Evolutionary conservation across 2,329 filamentous ascomycete species (phyloP), one percentile per base, ranked within the genome.

Genomic region (Ceratocystis destructans): DNA sequence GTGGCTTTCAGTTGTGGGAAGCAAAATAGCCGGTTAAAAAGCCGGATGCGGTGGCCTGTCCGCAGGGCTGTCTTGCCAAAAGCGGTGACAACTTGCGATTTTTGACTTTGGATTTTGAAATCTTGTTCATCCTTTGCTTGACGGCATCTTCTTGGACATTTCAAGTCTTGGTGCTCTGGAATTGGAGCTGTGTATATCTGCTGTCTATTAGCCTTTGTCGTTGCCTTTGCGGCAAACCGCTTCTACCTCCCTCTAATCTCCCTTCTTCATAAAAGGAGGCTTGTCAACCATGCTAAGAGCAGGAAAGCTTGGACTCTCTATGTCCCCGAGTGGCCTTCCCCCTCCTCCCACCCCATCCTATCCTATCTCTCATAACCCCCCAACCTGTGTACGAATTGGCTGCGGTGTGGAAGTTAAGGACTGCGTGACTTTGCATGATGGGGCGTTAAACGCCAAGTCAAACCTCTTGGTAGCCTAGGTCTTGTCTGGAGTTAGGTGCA

Each of bases 211-310:
- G 17, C n/a, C n/a, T 31, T n/a, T 5, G 22, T 37, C 20, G 25
- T 22, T n/a, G 6, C 59, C 20, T 22, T 28, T 8, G 31, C 7
- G 37, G 17, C 2, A 44, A 22, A 62, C 59, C n/a, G 10, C 46
- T n/a, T 37, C 3, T 37, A 10, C 33, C 33, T 37, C 33, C 33
- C 33, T 37, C 33, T 8, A 37, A 37, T 37, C 33, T 37, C 33
- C 33, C 33, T 37, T 37, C 33, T 37, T 37, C 53, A 33, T 28
- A n/a, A 57, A 57, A 31, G 22, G 53, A 57, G 53, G 53, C 53
- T 57, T 57, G 53, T 57, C 53, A 57, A 57, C 53, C 53, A 57
- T 57, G 53, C 25, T 57, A 33, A 57, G 53, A 57, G 25, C 22
- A 57, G 53, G 31, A 57, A 57, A 57, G 53, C 53, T 57, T 57